These are phyloP conservation scores for Tulasnella sp. DNA, from an alignment of 768 basidiomycete genomes.

Conservation along the genomic window DNA sequence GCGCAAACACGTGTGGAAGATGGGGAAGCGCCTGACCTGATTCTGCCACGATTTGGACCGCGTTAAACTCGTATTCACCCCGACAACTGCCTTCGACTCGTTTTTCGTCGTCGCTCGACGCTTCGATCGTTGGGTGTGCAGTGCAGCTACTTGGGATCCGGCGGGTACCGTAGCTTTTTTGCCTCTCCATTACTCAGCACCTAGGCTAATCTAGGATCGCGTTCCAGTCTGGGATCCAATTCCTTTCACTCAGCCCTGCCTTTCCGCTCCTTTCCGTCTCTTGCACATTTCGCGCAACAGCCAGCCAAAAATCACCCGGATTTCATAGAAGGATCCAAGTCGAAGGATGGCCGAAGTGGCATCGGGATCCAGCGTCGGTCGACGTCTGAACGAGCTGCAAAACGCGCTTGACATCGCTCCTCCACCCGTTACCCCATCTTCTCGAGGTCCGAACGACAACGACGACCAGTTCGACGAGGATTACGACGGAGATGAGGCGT, in stretches of 20 bases:
- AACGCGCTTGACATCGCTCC: conserved; percentile 17
- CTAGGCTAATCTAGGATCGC: not conserved
- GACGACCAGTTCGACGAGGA: not conserved
- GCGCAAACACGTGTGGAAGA: conserved; percentile 4
- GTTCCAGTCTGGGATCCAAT: not conserved
- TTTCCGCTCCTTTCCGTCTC: not conserved
- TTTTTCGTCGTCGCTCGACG: not conserved
- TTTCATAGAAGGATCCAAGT: not conserved
- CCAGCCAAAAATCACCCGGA: too few relatives aligned
- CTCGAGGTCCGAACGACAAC: not conserved
- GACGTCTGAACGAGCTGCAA: conserved; percentile 11
- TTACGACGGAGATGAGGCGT: not conserved
- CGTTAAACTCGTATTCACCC: not conserved
- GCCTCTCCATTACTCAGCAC: not conserved
- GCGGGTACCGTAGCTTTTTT: conserved; percentile 2
- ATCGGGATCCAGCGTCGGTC: conserved; percentile 12
- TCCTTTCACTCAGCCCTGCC: not conserved
- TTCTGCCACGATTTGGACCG: not conserved
- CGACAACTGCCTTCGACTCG: not conserved
- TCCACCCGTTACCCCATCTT: conserved; percentile 9
- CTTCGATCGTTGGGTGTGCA: not conserved
- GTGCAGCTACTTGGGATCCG: not conserved
- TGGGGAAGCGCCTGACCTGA: not conserved
- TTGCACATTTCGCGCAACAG: not conserved
- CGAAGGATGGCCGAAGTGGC: conserved; percentile 8